Evolutionary conservation across 2,329 filamentous ascomycete species (phyloP).

Genomic region (Lasiodiplodia sp.): DNA sequence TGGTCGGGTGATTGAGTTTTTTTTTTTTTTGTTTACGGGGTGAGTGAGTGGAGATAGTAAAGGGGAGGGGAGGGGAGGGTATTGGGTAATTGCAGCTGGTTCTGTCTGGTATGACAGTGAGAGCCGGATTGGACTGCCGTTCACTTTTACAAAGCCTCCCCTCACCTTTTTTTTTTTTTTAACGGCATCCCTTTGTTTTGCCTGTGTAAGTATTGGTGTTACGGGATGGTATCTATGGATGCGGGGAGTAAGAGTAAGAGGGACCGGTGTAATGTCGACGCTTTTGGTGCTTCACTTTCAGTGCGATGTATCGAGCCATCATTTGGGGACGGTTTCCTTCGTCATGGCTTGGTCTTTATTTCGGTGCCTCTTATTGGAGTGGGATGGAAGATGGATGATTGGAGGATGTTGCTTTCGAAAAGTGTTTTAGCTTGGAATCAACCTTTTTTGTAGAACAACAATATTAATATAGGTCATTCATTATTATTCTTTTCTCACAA

Average conservation of each 20-base stretch:
- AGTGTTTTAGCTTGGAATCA: not conserved
- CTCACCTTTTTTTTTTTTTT: not conserved
- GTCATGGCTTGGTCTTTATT: not conserved
- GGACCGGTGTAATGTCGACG: not conserved
- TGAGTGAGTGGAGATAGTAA: too few relatives aligned
- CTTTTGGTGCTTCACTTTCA: not conserved
- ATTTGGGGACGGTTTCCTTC: not conserved
- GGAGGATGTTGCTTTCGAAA: not conserved
- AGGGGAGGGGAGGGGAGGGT: not conserved
- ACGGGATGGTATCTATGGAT: not conserved
- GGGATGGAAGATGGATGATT: not conserved
- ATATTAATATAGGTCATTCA: not conserved
- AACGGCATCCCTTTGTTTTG: not conserved
- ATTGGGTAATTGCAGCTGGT: too few relatives aligned
- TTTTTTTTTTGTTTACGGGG: not conserved
- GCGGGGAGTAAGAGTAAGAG: not conserved
- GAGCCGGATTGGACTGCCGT: not conserved
- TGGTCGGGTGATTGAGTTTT: not conserved
- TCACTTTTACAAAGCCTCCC: not conserved
- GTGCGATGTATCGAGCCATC: not conserved
- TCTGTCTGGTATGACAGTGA: too few relatives aligned
- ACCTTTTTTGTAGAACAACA: too few relatives aligned
- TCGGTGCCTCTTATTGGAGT: not conserved
- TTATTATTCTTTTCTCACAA: not conserved
- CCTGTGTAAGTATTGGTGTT: not conserved